Conservation (phyloP, 768 basidiomycete species). For the Pleurotus eryngii region DNA sequence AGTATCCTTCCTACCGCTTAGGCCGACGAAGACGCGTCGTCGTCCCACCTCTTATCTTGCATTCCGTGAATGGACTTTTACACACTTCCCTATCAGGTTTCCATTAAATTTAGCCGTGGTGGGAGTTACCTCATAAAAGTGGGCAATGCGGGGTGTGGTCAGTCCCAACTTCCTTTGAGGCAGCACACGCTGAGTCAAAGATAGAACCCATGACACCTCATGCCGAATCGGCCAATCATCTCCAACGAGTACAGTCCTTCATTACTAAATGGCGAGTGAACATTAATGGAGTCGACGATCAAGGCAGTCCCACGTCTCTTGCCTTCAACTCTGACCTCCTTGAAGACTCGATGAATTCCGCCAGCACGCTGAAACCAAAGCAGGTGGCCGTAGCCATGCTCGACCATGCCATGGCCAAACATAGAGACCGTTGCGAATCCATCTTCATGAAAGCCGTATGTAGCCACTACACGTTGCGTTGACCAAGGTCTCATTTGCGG, state of each 20-base stretch:
- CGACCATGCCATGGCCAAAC: constrained; percentile 56
- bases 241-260: constrained; percentile 10
- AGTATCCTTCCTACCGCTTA: too few species aligned
- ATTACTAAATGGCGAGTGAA: background rate
- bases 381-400: constrained; percentile 58
- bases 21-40: too few species aligned
- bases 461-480: background rate
- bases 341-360: constrained; percentile 13
- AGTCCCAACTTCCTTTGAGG: background rate
- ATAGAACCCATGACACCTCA: background rate
- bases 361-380: constrained; percentile 51
- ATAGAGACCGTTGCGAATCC: constrained; percentile 56
- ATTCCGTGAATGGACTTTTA: too few species aligned
- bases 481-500: background rate
- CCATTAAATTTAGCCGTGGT: background rate
- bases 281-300: background rate
- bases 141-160: background rate
- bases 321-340: constrained; percentile 1
- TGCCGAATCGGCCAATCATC: constrained; percentile 8
- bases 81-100: background rate
- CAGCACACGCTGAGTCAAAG: background rate
- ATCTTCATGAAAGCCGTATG: constrained; percentile 70
- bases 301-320: background rate
- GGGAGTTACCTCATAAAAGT: background rate
- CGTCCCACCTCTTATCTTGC: too few species aligned